phyloP scores from a whole-genome alignment of 768 basidiomycete genomes.

The Mycena vulgaris region DNA sequence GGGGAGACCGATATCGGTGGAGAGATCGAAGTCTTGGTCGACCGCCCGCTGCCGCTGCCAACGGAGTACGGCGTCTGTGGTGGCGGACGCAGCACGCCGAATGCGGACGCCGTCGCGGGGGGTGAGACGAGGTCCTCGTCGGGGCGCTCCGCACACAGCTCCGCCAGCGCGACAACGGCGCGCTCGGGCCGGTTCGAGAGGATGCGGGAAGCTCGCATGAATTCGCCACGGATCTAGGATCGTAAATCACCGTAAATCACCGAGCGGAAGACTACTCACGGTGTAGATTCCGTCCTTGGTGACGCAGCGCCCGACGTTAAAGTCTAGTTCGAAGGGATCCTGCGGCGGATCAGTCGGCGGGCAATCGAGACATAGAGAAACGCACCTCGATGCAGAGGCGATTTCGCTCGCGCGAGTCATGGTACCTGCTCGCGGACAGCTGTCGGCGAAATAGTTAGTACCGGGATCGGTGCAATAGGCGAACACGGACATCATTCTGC shows the following conservation, averaged over 20 bases:
- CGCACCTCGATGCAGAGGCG: conserved; percentile 95
- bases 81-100: conserved; percentile 63
- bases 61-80: conserved; percentile 83
- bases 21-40: conserved; percentile 64
- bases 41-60: conserved; percentile 72
- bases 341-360: conserved; percentile 49
- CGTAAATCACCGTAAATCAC: conserved; percentile 14
- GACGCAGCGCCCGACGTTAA: conserved; percentile 96
- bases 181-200: conserved; percentile 85
- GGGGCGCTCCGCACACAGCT: conserved; percentile 93
- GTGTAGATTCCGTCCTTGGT: conserved; percentile 97
- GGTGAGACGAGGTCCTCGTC: conserved; percentile 73
- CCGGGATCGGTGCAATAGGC: not conserved
- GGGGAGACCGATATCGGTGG: conserved; percentile 55
- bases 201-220: conserved; percentile 95
- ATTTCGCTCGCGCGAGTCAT: conserved; percentile 89
- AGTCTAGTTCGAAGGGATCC: conserved; percentile 98
- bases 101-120: conserved; percentile 51
- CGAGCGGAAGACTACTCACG: conserved; percentile 59
- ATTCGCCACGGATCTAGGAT: conserved; percentile 94
- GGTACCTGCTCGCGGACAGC: conserved; percentile 70
- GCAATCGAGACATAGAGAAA: not conserved
- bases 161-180: conserved; percentile 85
- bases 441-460: conserved; percentile 38
- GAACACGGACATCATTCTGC: conserved; percentile 86